phyloP scores from a whole-genome alignment of 192 early-diverging fungal species.

The Backusella psychrophila region DNA sequence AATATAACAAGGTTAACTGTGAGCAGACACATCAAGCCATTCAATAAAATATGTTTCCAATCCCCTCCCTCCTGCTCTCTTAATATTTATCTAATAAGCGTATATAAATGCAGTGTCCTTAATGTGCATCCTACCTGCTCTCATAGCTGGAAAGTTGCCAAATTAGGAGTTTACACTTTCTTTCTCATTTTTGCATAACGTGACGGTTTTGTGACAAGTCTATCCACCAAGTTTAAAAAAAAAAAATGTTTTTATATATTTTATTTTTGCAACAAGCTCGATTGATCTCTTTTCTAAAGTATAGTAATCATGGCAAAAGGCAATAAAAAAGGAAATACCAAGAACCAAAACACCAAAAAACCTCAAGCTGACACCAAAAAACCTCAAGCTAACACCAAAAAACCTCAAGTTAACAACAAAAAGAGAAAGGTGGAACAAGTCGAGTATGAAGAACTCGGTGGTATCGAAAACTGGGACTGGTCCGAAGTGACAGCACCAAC shows the following conservation, averaged over 20 bases:
- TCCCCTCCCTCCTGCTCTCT: too few species aligned
- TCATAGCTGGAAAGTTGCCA: not conserved
- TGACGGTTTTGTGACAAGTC: not conserved
- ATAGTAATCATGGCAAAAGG: not conserved
- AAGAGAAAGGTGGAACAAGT: slow-evolving; percentile 3
- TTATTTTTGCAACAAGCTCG: not conserved
- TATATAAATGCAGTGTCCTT: too few species aligned
- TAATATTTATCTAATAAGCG: too few species aligned
- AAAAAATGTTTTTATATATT: not conserved
- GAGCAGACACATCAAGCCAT: too few species aligned
- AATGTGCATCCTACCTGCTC: too few species aligned
- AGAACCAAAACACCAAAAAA: not conserved
- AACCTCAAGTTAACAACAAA: not conserved
- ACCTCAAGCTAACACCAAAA: not conserved
- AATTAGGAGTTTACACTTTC: not conserved
- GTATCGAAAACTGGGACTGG: slow-evolving; percentile 59
- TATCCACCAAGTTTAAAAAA: not conserved
- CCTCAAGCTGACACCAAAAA: not conserved
- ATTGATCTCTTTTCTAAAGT: not conserved
- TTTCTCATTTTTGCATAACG: not conserved
- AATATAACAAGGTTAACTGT: too few species aligned
- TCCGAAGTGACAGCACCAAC: slow-evolving; percentile 46
- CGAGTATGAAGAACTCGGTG: slow-evolving; percentile 34
- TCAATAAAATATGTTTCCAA: too few species aligned
- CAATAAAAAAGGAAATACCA: not conserved